These are phyloP conservation scores for Entomortierella beljakovae DNA, from an alignment of 192 early-diverging fungal genomes.

Conservation along the genomic window DNA sequence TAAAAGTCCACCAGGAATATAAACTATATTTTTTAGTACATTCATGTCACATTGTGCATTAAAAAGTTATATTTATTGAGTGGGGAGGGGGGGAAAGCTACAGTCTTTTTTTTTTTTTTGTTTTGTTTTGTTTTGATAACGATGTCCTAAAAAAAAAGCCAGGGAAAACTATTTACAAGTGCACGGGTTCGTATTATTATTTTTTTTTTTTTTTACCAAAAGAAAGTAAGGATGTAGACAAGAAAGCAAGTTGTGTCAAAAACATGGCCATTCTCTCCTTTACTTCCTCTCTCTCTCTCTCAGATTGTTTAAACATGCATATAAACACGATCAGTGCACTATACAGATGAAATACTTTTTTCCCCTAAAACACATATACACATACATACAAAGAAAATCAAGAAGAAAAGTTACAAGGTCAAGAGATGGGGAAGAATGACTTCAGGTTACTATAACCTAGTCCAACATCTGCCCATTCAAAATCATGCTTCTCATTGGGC, in stretches of 20 bases:
- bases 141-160: not conserved
- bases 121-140: not conserved
- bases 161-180: no score
- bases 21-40: not conserved
- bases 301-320: not conserved
- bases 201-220: no score
- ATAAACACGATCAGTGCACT: not conserved
- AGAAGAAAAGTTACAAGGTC: not conserved
- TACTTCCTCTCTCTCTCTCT: not conserved
- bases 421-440: not conserved
- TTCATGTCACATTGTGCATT: not conserved
- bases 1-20: not conserved
- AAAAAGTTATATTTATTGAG: not conserved
- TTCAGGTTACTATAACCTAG: conserved; percentile 1
- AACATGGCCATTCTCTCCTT: not conserved
- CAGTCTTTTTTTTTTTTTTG: not conserved
- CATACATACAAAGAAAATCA: not conserved
- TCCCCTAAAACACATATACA: not conserved
- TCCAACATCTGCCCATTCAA: conserved; percentile 53
- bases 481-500: conserved; percentile 53
- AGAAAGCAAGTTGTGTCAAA: no score
- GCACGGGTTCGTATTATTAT: no score
- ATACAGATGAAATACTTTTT: no score
- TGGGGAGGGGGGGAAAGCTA: not conserved
- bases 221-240: no score